phyloP scores from a whole-genome alignment of 192 early-diverging fungal genomes.

The Dimargaris cristalligena region DNA sequence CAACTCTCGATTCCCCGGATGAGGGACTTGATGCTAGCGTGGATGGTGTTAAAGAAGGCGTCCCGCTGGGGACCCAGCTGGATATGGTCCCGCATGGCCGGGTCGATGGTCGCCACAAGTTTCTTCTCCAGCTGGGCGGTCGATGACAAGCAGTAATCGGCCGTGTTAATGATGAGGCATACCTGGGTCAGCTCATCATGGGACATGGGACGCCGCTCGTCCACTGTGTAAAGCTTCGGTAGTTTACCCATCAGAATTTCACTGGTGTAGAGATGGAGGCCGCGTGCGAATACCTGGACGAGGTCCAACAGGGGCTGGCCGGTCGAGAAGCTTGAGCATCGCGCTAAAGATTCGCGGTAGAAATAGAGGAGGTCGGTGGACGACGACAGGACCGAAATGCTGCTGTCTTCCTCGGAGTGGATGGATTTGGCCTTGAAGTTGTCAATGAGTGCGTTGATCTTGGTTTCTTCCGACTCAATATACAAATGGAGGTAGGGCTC shows the following conservation, averaged over 20 bases:
- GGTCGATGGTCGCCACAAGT: slow-evolving; percentile 66
- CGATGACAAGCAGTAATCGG: slow-evolving; percentile 82
- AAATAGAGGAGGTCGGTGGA: slow-evolving; percentile 79
- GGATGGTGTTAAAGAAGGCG: slow-evolving; percentile 47
- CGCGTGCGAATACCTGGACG: slow-evolving; percentile 58
- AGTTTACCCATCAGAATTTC: slow-evolving; percentile 54
- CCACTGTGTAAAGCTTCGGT: slow-evolving; percentile 38
- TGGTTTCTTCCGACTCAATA: slow-evolving; percentile 68
- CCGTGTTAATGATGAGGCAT: slow-evolving; percentile 78
- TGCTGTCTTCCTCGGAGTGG: slow-evolving; percentile 30
- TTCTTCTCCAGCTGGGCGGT: slow-evolving; percentile 78
- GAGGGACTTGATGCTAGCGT: slow-evolving; percentile 44
- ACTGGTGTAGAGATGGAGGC: slow-evolving; percentile 58
- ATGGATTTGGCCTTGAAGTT: slow-evolving; percentile 36
- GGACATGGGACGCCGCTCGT: slow-evolving; percentile 41
- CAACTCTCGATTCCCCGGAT: slow-evolving; percentile 45
- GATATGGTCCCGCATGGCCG: slow-evolving; percentile 45
- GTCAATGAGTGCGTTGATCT: slow-evolving; percentile 29
- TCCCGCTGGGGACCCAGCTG: slow-evolving; percentile 62
- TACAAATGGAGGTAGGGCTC: slow-evolving; percentile 81
- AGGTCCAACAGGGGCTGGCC: slow-evolving; percentile 79
- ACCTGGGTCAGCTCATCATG: slow-evolving; percentile 52
- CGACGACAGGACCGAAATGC: slow-evolving; percentile 8
- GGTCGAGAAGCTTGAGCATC: slow-evolving; percentile 71
- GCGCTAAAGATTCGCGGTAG: slow-evolving; percentile 75